Evolutionary conservation across 2,329 filamentous ascomycete genomes (phyloP).

Genomic region (Bipolaris gigantea): DNA sequence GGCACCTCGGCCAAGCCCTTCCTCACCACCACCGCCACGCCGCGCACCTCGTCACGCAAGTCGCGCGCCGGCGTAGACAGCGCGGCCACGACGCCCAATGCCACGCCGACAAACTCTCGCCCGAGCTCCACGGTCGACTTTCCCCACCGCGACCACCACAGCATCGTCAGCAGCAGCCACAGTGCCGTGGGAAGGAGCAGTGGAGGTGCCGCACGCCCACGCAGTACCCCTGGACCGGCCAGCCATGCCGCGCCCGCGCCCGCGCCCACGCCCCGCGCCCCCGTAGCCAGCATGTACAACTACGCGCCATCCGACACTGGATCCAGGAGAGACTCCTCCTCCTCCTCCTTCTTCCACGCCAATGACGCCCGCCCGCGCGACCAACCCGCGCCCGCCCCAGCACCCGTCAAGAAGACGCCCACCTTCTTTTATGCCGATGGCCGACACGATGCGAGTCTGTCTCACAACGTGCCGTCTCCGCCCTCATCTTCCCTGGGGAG

Average conservation of each 20-base stretch:
- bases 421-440: conserved; percentile 58
- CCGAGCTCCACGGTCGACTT: conserved; percentile 39
- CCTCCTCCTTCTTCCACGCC: conserved; percentile 87
- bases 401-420: conserved; percentile 48
- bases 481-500: conserved; percentile 35
- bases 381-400: conserved; percentile 30
- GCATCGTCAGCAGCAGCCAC: conserved; percentile 29
- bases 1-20: conserved; percentile 58
- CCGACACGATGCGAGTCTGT: conserved; percentile 45
- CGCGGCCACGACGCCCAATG: conserved; percentile 65
- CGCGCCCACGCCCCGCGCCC: conserved; percentile 29
- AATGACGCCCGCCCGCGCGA: conserved; percentile 63
- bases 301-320: conserved; percentile 31
- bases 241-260: conserved; percentile 24
- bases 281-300: conserved; percentile 31
- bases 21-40: conserved; percentile 72
- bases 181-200: conserved; percentile 22
- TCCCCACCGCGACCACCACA: conserved; percentile 33
- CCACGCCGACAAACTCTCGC: conserved; percentile 52
- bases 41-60: conserved; percentile 74
- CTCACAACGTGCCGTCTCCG: conserved; percentile 36
- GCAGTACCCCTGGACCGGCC: conserved; percentile 42
- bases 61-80: conserved; percentile 66
- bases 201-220: conserved; percentile 35
- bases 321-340: conserved; percentile 37